Conservation (phyloP, 371 early-diverging fungal species). For the Lichtheimia hyalospora region DNA sequence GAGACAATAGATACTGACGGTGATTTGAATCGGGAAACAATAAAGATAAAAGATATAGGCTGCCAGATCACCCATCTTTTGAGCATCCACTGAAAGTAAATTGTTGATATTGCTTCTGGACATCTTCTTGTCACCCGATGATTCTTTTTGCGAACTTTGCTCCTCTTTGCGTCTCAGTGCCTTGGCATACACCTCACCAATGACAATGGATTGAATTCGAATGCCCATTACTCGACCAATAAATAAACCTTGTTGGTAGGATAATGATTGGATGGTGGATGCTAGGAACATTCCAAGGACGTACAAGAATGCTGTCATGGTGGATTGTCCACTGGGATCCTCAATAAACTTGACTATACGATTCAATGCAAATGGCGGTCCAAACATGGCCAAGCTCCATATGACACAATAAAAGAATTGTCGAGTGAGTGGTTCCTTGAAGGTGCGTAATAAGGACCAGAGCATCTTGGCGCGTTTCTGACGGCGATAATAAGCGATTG, state of each 20-base stretch:
- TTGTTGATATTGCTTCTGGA: constrained; percentile 48
- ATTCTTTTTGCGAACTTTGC: constrained; percentile 17
- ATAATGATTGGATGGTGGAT: constrained; percentile 44
- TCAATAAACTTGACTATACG: constrained; percentile 57
- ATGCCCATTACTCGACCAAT: constrained; percentile 55
- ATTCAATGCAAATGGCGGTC: constrained; percentile 56
- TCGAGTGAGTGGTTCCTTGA: not conserved
- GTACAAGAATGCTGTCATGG: constrained; percentile 50
- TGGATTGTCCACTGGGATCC: constrained; percentile 26
- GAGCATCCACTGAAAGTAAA: constrained; percentile 55
- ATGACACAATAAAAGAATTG: not conserved
- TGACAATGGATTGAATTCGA: constrained; percentile 56
- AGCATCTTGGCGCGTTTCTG: not conserved
- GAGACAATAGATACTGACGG: constrained; percentile 61
- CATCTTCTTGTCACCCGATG: constrained; percentile 8
- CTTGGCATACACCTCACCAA: constrained; percentile 60
- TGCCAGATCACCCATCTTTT: constrained; percentile 50
- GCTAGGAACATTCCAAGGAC: constrained; percentile 61
- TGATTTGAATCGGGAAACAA: constrained; percentile 58
- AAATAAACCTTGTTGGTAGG: constrained; percentile 51
- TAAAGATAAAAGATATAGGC: constrained; percentile 63
- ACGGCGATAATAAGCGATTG: not conserved
- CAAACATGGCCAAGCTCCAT: constrained; percentile 34
- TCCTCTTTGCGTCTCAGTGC: constrained; percentile 54
- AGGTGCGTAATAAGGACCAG: not conserved